A percentile compares a stretch with the other conserved stretches of the same genome.
phyloP scores from a whole-genome alignment of 139 green algal species.

The Chlamydomonas incerta region DNA sequence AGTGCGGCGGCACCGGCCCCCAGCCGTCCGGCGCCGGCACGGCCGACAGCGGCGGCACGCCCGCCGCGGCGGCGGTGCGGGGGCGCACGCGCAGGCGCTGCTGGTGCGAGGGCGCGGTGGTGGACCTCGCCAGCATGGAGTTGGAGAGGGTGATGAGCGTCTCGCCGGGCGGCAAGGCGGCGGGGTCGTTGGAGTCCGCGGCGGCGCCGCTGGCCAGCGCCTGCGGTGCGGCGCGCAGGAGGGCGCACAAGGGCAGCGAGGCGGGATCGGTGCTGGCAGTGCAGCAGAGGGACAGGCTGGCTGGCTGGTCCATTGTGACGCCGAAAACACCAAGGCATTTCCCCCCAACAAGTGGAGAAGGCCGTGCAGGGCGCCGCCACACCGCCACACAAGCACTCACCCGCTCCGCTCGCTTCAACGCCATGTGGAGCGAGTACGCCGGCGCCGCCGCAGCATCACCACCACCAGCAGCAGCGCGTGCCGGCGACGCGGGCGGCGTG shows the following conservation, averaged over 20 bases:
- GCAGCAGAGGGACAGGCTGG: neutral
- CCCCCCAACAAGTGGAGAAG: too few relatives aligned
- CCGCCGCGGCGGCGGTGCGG: neutral
- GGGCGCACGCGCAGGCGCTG: neutral
- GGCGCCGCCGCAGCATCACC: neutral
- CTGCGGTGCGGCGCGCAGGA: neutral
- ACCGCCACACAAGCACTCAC: neutral
- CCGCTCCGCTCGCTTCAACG: neutral
- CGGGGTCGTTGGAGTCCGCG: neutral
- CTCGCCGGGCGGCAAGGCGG: conserved; percentile 11
- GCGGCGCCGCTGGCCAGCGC: neutral
- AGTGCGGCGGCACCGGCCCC: neutral
- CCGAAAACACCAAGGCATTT: too few relatives aligned
- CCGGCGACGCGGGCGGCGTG: neutral
- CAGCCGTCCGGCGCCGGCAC: neutral
- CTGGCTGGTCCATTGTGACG: too few relatives aligned
- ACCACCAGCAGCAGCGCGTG: too few relatives aligned
- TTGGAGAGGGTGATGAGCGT: conserved; percentile 13
- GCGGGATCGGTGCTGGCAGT: too few relatives aligned
- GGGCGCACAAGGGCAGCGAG: too few relatives aligned
- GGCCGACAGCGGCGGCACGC: neutral
- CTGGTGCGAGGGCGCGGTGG: neutral
- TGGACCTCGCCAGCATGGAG: neutral
- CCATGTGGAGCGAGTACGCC: conserved; percentile 15
- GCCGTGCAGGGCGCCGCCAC: too few relatives aligned